Base-by-base conservation (phyloP, 306 rosid genomes). In the Lathyrus aphaca region DNA sequence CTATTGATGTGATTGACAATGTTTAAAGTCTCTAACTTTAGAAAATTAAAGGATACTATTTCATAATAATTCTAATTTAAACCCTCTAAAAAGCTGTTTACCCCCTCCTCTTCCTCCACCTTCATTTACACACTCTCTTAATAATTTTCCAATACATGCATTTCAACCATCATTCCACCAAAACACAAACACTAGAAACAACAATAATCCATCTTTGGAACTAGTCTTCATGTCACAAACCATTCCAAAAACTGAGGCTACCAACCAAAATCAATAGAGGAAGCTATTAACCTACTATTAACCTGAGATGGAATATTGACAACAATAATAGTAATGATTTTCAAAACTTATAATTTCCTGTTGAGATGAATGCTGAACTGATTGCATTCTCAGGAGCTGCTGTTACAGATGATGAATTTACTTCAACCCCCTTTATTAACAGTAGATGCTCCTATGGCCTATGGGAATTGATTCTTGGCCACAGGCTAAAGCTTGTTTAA, bases 121-220 rank as follows among this genome's bases (percentile, higher is more conserved):
- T 42, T 71, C 68, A 30, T 77, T 64, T 44, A 13, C 76, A 19
- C 2, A n/a, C 43, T 18, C 79, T 67, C 57, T 46, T 27, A 56
- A 60, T 38, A 21, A 40, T 40, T 77, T 70, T 53, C 61, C 66
- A 25, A 18, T 69, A 30, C 70, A 68, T 48, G 21, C 73, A 66
- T 66, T 50, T 11, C 51, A 59, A 65, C 21, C 75, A 27, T 49
- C 49, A 4, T 72, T 72, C 59, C 58, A 56, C n/a, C n/a, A n/a
- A n/a, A n/a, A n/a, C n/a, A n/a, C n/a, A n/a, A n/a, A n/a, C n/a
- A n/a, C n/a, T n/a, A n/a, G 55, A 17, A 49, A 49, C 10, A 49
- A 49, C 3, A n/a, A 49, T 17, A 18, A 8, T 17, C 11, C 25
- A 49, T 49, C 55, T 49, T 17, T 21, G 9, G 55, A 49, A 8